These are phyloP conservation scores for Dictyostelium citrinum DNA, from an alignment of 78 protist genomes.

Conservation along the genomic window DNA sequence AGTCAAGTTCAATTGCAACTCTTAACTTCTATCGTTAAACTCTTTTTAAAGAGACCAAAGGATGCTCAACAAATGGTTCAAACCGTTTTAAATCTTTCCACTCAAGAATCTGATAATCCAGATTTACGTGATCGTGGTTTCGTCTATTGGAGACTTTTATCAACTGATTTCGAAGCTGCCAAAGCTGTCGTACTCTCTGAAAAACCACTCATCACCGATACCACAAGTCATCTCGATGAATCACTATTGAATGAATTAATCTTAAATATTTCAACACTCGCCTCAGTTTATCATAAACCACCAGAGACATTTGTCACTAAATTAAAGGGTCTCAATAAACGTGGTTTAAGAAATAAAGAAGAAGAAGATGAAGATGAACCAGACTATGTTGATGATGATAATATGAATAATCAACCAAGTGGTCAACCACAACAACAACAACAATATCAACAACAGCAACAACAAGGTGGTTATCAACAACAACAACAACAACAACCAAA, in stretches of 20 bases:
- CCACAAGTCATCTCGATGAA: conserved; percentile 86
- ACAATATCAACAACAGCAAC: neutral
- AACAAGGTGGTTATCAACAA: neutral
- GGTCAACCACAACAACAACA: neutral
- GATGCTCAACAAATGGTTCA: conserved; percentile 95
- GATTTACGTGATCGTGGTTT: conserved; percentile 99
- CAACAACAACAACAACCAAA: conserved; percentile 56
- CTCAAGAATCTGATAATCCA: conserved; percentile 97
- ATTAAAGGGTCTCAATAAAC: conserved; percentile 36
- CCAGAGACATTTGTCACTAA: conserved; percentile 89
- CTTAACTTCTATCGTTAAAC: conserved; percentile 98
- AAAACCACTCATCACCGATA: conserved; percentile 95
- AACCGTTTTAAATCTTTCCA: conserved; percentile 90
- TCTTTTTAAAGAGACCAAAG: conserved; percentile 96
- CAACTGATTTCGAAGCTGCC: conserved; percentile 97
- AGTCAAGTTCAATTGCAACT: conserved; percentile 97
- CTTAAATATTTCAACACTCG: conserved; percentile 90
- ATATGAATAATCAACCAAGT: neutral
- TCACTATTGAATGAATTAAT: conserved; percentile 93
- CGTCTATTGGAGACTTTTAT: conserved; percentile 99
- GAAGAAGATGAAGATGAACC: conserved; percentile 77
- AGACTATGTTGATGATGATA: conserved; percentile 74
- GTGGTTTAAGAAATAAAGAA: conserved; percentile 42
- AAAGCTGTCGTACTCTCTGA: conserved; percentile 92
- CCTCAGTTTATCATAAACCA: conserved; percentile 97